Evolutionary conservation across 108 stramenopile genomes (phyloP), one percentile per base, ranked within the genome.

Genomic region (Cyclotella cryptica): DNA sequence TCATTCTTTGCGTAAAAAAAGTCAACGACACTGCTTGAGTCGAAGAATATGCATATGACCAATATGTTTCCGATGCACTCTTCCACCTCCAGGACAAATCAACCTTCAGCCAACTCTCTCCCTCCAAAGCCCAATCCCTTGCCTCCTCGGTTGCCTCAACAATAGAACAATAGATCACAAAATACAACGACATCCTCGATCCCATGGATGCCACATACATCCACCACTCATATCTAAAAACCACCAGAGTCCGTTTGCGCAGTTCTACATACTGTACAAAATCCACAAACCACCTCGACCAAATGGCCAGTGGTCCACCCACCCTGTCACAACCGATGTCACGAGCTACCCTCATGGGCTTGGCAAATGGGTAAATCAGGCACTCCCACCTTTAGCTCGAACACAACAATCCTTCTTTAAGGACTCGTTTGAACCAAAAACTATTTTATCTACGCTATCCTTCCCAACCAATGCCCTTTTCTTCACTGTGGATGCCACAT

Each of bases 391-490:
- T 8, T 27, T 74, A 17, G 63, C 40, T 17, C 9, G 40, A 21
- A 15, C 0, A 1, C 62, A 65, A 57, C 42, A 46, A 0, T 49
- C 63, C 10, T 74, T 65, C 40, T 74, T 74, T 46, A 43, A 74
- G 53, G 42, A 67, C 62, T 49, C 63, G 9, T 45, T 74, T 46
- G 47, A 44, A 47, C 66, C 66, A 18, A 64, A 65, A 9, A 22
- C 22, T n/a, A 19, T 39, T 35, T 27, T 74, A 1, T 2, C 40
- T 1, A 15, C 30, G 0, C 6, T 74, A 0, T 4, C 28, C 0
- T 45, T 74, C 43, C 63, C 73, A 22, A 30, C 73, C 53, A 74
- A 74, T 55, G 73, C 62, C 22, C 14, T 61, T 44, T 18, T 74
- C 43, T 65, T 74, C 22, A 74, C 73, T 1, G 17, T 15, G 3